These are phyloP conservation scores for Bondarzewia mesenterica DNA, from an alignment of 1,284 basidiomycete genomes.

Conservation along the genomic window DNA sequence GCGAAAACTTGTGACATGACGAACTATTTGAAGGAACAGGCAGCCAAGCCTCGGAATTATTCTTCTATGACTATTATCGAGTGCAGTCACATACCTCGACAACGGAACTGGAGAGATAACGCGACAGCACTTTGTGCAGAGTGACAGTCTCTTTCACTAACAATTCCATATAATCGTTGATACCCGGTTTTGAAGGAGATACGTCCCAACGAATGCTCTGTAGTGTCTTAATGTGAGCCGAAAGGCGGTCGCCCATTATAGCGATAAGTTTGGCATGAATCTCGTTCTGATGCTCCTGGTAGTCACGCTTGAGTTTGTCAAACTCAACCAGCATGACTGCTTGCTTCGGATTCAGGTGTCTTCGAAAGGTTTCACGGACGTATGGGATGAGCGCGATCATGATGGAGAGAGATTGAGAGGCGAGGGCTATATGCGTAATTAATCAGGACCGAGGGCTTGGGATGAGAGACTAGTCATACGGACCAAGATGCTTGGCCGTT, in stretches of 20 bases:
- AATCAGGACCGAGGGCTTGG: no score
- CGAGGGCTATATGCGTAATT: slow-evolving; percentile 58
- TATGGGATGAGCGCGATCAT: slow-evolving; percentile 96
- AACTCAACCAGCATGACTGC: slow-evolving; percentile 97
- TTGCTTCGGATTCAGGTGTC: slow-evolving; percentile 89
- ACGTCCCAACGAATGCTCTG: slow-evolving; percentile 76
- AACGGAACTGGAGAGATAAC: slow-evolving; percentile 73
- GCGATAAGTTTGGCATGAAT: slow-evolving; percentile 96
- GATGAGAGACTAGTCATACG: no score
- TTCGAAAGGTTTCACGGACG: slow-evolving; percentile 87
- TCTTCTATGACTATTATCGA: background rate
- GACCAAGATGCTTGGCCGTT: slow-evolving; percentile 94
- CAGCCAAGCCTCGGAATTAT: background rate
- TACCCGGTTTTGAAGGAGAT: slow-evolving; percentile 40
- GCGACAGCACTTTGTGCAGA: slow-evolving; percentile 91
- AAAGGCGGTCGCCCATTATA: slow-evolving; percentile 95
- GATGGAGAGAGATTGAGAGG: slow-evolving; percentile 91
- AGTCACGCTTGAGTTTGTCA: slow-evolving; percentile 98
- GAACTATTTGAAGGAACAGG: slow-evolving; percentile 35
- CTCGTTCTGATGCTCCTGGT: slow-evolving; percentile 98
- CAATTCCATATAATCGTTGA: slow-evolving; percentile 84
- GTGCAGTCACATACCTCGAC: slow-evolving; percentile 63
- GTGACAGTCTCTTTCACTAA: slow-evolving; percentile 95
- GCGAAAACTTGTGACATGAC: slow-evolving; percentile 91
- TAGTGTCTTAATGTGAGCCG: slow-evolving; percentile 76